Evolutionary conservation across 805 yeast genomes (phyloP).

Genomic region (Starmerella sirachaensis): DNA sequence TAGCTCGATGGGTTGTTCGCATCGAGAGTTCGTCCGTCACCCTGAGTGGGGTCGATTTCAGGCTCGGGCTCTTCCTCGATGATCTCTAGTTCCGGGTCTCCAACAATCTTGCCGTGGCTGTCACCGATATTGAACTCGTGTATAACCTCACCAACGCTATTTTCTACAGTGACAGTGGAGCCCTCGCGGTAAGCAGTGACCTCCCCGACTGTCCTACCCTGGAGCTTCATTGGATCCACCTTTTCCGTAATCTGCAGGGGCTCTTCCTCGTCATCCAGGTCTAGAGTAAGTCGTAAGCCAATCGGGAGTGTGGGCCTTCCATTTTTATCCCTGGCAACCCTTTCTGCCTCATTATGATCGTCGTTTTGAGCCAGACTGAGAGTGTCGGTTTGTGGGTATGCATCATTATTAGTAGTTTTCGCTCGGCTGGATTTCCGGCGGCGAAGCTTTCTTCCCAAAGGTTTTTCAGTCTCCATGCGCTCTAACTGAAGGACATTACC

Average conservation of each 20-base stretch:
- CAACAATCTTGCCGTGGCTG: constrained; percentile 9
- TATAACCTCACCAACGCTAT: constrained; percentile 69
- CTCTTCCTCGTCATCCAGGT: constrained; percentile 13
- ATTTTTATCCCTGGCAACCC: too few relatives aligned
- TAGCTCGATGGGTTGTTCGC: background rate
- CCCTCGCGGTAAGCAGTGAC: constrained; percentile 58
- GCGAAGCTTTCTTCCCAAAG: constrained; percentile 15
- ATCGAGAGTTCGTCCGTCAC: background rate
- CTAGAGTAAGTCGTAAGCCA: constrained; percentile 14
- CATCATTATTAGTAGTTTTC: background rate
- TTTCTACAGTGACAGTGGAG: constrained; percentile 58
- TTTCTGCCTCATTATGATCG: background rate
- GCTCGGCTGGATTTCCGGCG: constrained; percentile 1
- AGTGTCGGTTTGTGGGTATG: background rate
- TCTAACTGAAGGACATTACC: constrained; percentile 73
- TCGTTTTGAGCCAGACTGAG: background rate
- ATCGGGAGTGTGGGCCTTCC: constrained; percentile 4
- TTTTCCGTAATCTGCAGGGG: constrained; percentile 16
- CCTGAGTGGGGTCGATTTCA: background rate
- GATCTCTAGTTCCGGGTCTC: constrained; percentile 17
- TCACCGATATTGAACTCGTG: constrained; percentile 37
- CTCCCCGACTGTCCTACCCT: constrained; percentile 22
- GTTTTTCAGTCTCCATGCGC: constrained; percentile 59
- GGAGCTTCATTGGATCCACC: constrained; percentile 18
- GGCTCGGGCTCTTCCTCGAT: constrained; percentile 6